Evolutionary conservation across 345 rosid species (phyloP), one percentile per base, ranked within the genome.

Genomic region (Cardamine chenopodiifolia): DNA sequence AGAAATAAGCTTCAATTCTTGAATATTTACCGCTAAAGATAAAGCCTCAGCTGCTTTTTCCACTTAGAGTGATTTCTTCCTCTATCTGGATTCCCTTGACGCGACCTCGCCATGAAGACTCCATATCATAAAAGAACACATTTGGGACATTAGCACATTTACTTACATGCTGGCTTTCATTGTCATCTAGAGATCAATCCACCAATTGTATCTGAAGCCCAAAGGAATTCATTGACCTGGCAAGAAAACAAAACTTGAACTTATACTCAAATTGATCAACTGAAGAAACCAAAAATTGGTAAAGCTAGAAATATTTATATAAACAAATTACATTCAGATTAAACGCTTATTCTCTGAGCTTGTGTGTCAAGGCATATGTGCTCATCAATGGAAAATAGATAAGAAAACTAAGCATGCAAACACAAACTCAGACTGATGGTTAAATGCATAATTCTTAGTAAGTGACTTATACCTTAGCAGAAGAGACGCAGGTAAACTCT

Each of bases 111-210:
- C 98, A 94, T 28, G 89, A 77, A 67, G 85, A 87, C 68, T 94
- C 97, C 90, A 94, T 85, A 81, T 91, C 97, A 73, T 86, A 90
- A 62, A 94, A 91, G 84, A 94, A 91, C 5, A 91, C 97, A 76
- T 72, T 72, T 0, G 98, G 97, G 71, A 94, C 78, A 57, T 60
- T 74, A 58, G 79, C 75, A 61, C 57, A 75, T 17, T 75, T 78
- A 60, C 86, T 83, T 39, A 74, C 77, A 45, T 73, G 81, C 75
- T 83, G 86, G 63, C 59, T 83, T 75, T 91, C 97, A 66, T 71
- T 42, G 62, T 84, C 88, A 62, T 91, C 90, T 31, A 86, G 70
- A 52, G 86, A 83, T 90, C 84, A 87, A 81, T 77, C 85, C 89
- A 77, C 84, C 73, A 57, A 94, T 94, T 73, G 87, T 86, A 48